These are phyloP conservation scores for Diaporthe destruens DNA, from an alignment of 2,329 filamentous ascomycete species.

Conservation along the genomic window DNA sequence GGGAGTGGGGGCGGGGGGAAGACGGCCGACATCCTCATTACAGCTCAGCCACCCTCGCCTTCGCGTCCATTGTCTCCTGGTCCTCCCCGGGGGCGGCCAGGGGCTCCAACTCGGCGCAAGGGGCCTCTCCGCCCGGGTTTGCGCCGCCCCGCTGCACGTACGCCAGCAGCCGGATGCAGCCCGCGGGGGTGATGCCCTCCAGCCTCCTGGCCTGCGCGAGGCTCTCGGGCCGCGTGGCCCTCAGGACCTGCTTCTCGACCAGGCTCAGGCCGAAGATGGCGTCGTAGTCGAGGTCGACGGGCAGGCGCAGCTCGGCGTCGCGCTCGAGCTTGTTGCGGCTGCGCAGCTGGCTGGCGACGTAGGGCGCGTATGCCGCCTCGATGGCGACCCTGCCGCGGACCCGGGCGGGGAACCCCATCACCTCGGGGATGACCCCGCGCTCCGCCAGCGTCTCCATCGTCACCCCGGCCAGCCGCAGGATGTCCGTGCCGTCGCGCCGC, in stretches of 20 bases:
- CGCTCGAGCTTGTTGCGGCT: constrained; percentile 76
- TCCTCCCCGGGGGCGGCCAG: constrained; percentile 50
- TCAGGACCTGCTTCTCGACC: constrained; percentile 81
- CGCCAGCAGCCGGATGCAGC: constrained; percentile 70
- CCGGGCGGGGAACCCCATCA: constrained; percentile 65
- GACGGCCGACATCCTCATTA: constrained; percentile 23
- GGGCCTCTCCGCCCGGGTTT: neutral
- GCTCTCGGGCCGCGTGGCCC: constrained; percentile 80
- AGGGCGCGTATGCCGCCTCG: constrained; percentile 88
- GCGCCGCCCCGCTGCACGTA: constrained; percentile 59
- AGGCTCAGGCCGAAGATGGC: constrained; percentile 79
- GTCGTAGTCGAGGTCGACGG: constrained; percentile 81
- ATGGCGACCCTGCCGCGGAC: constrained; percentile 80
- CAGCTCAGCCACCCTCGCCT: constrained; percentile 54
- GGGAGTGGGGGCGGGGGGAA: too few relatives aligned
- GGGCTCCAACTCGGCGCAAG: constrained; percentile 29
- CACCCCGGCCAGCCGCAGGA: constrained; percentile 77
- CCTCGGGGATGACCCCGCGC: constrained; percentile 64
- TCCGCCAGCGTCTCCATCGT: constrained; percentile 68
- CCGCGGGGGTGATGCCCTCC: constrained; percentile 79
- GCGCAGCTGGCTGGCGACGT: constrained; percentile 79
- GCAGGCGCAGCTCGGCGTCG: constrained; percentile 82
- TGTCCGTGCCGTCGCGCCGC: constrained; percentile 80
- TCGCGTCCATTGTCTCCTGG: constrained; percentile 55
- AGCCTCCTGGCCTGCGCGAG: constrained; percentile 89